Evolutionary conservation across 495 filamentous ascomycete species (phyloP), one percentile per base, ranked within the genome.

Genomic region (Hypoxylon cercidicola): DNA sequence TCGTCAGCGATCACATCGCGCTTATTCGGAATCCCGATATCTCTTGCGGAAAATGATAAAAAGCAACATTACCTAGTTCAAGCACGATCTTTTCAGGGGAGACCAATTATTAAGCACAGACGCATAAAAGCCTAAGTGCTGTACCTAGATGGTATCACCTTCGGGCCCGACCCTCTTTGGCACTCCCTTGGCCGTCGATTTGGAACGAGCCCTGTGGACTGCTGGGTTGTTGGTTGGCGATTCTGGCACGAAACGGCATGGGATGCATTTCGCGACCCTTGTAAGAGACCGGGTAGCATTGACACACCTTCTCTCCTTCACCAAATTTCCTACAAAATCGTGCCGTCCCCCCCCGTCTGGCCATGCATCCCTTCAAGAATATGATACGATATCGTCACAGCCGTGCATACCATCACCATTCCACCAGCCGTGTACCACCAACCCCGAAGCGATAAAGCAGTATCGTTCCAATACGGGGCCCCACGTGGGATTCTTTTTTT

Each of bases 261-360:
- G 44, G 47, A 28, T 53, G 58, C 4, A 15, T 25, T 55, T 32
- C 12, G 7, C 20, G 16, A 64, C 53, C 60, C 60, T 64, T 56
- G 60, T 32, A 44, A n/a, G 6, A n/a, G 45, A 39, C 60, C 45
- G 44, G 60, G 60, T 35, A 64, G 53, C 25, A 57, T 45, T 64
- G 20, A 21, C 28, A 51, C 55, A 44, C 60, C 40, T 35, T 39
- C 40, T 54, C 23, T 16, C 10, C 37, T 13, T 28, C 25, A 16
- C 18, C 49, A 6, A 8, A 40, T 2, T n/a, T 4, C 2, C 37
- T n/a, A 16, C 1, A 16, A 40, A 40, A 40, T 15, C 16, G 18
- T 23, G 18, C 43, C 9, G 43, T 45, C 18, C 18, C 18, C 18
- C 16, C 0, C 6, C n/a, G n/a, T 13, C 15, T 40, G 1, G 37